A percentile compares a stretch with the other conserved stretches of the same genome.
phyloP scores from a whole-genome alignment of 768 basidiomycete genomes.

The Royoungia palumana region DNA sequence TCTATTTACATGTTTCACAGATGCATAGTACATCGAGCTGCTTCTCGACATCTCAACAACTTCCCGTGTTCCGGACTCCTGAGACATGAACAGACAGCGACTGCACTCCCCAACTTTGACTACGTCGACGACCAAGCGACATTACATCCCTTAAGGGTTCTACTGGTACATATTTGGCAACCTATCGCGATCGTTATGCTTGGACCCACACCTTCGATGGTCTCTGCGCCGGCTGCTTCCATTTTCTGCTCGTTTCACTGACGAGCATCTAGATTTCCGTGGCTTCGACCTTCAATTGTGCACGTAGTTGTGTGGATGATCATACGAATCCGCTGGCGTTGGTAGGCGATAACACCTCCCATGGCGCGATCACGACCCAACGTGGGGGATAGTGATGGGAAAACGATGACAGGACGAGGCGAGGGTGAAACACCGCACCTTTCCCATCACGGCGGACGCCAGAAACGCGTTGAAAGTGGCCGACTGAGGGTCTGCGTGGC shows the following conservation, averaged over 20 bases:
- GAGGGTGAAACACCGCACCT: constrained; percentile 23
- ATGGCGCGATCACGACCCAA: constrained; percentile 2
- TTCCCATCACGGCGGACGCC: constrained; percentile 9
- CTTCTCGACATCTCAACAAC: constrained; percentile 54
- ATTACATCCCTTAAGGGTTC: constrained; percentile 58
- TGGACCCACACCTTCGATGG: constrained; percentile 53
- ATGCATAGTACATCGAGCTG: constrained; percentile 45
- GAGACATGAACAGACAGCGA: constrained; percentile 35
- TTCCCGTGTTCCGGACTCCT: constrained; percentile 59
- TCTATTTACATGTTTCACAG: too few relatives aligned
- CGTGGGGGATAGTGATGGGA: constrained; percentile 9
- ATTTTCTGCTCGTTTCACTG: constrained; percentile 62
- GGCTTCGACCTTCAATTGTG: too few relatives aligned
- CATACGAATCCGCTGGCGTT: background rate
- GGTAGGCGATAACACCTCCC: constrained; percentile 5
- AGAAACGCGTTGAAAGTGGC: constrained; percentile 3
- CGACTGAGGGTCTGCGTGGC: constrained; percentile 11
- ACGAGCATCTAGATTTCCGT: constrained; percentile 51
- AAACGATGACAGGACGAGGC: background rate
- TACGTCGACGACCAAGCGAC: constrained; percentile 41
- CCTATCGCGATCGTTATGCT: constrained; percentile 48
- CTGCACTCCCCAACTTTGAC: constrained; percentile 43
- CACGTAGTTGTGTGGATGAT: constrained; percentile 40
- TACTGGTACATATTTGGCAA: constrained; percentile 34
- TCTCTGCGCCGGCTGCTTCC: constrained; percentile 41